Conservation (phyloP, 208 protist genomes). For the Naegleria fowleri region DNA sequence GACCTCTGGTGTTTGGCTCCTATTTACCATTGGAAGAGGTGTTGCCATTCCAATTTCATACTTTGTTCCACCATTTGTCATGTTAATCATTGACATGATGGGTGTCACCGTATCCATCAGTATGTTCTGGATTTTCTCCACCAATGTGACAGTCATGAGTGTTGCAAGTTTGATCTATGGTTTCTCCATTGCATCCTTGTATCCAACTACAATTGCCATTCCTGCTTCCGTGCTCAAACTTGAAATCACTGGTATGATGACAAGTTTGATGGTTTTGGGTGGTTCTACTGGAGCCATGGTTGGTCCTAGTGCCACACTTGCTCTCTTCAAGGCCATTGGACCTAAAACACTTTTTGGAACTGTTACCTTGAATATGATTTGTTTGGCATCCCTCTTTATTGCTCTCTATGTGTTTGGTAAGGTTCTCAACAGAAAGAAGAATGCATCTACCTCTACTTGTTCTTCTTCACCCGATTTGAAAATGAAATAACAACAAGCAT, state of each 20-base stretch:
- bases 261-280: neutral
- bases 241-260: neutral
- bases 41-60: neutral
- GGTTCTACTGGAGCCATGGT: neutral
- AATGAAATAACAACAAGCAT: too few relatives aligned
- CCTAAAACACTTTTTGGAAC: neutral
- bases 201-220: neutral
- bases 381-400: neutral
- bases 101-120: neutral
- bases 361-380: neutral
- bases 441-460: too few relatives aligned
- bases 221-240: neutral
- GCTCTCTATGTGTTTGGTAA: neutral
- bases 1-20: neutral
- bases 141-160: neutral
- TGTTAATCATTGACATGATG: neutral
- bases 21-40: neutral
- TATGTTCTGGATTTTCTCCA: neutral
- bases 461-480: too few relatives aligned
- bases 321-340: neutral
- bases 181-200: neutral
- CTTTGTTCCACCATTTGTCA: neutral
- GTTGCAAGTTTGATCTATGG: neutral
- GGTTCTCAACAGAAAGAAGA: neutral
- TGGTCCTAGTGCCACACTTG: neutral